Conservation (phyloP, 83 land plant genomes). For the Thuja plicata region DNA sequence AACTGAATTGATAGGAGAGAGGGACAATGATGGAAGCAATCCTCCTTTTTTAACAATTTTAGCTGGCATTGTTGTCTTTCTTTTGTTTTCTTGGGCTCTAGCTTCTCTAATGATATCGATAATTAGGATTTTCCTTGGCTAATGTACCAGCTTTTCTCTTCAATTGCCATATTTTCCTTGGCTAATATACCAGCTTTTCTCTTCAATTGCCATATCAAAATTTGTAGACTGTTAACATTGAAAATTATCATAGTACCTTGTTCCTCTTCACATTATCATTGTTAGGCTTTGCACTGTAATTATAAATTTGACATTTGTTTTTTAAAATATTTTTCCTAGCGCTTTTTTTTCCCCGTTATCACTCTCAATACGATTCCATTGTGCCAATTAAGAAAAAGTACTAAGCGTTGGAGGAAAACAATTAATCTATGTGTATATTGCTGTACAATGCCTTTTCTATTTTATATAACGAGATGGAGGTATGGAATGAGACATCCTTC, state of each 20-base stretch:
- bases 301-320: background rate
- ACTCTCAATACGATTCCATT: too few species aligned
- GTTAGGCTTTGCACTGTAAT: background rate
- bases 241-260: background rate
- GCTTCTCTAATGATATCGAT: conserved; percentile 38
- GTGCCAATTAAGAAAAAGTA: too few species aligned
- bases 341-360: too few species aligned
- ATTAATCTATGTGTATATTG: too few species aligned
- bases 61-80: conserved; percentile 43
- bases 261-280: background rate
- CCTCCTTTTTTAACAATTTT: conserved; percentile 55
- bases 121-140: conserved; percentile 5
- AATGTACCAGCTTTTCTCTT: background rate
- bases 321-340: too few species aligned
- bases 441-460: too few species aligned
- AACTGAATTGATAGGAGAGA: background rate
- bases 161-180: background rate
- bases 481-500: too few species aligned
- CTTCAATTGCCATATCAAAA: background rate
- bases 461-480: too few species aligned
- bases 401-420: too few species aligned
- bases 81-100: conserved; percentile 33
- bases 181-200: background rate
- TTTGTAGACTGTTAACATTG: background rate
- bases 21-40: conserved; percentile 19